Percentiles rank a stretch among this genome's conserved stretches.
These are phyloP conservation scores for Chaetoceros muelleri DNA, from an alignment of 108 stramenopile genomes.

Conservation along the genomic window DNA sequence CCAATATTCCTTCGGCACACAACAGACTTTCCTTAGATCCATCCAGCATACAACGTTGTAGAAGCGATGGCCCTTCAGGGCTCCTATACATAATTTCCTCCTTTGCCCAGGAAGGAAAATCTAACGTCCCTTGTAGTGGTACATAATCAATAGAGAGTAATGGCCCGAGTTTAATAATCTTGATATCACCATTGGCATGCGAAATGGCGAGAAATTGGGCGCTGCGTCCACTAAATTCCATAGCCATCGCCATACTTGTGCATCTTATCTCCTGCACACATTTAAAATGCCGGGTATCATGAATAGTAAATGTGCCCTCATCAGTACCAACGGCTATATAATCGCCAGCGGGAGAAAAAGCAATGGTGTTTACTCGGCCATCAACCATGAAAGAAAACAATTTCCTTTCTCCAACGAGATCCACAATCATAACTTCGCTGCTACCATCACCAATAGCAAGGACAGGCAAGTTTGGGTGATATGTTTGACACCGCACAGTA, in stretches of 20 bases:
- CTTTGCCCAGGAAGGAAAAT: constrained; percentile 11
- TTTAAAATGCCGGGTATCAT: constrained; percentile 15
- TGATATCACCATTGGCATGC: constrained; percentile 1
- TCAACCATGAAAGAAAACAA: constrained; percentile 12
- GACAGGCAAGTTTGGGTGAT: constrained; percentile 17
- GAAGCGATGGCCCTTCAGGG: constrained; percentile 14
- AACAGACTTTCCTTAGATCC: constrained; percentile 16
- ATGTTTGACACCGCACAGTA: constrained; percentile 16
- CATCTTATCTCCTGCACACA: constrained; percentile 7
- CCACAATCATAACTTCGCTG: constrained; percentile 14
- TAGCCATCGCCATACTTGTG: constrained; percentile 5
- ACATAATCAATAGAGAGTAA: constrained; percentile 18
- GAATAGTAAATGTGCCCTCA: constrained; percentile 11
- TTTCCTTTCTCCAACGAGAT: constrained; percentile 12
- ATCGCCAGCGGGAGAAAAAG: constrained; percentile 19
- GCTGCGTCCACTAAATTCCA: constrained; percentile 8
- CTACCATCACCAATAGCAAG: constrained; percentile 12
- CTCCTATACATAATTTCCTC: constrained; percentile 22
- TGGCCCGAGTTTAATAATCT: constrained; percentile 17
- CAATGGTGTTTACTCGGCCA: constrained; percentile 13
- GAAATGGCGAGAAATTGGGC: constrained; percentile 14
- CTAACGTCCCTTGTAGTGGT: constrained; percentile 6
- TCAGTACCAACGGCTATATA: constrained; percentile 23
- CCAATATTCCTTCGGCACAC: constrained; percentile 9
- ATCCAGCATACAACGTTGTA: constrained; percentile 22